phyloP scores from a whole-genome alignment of 441 rosid genomes.

The Adansonia rubrostipa region DNA sequence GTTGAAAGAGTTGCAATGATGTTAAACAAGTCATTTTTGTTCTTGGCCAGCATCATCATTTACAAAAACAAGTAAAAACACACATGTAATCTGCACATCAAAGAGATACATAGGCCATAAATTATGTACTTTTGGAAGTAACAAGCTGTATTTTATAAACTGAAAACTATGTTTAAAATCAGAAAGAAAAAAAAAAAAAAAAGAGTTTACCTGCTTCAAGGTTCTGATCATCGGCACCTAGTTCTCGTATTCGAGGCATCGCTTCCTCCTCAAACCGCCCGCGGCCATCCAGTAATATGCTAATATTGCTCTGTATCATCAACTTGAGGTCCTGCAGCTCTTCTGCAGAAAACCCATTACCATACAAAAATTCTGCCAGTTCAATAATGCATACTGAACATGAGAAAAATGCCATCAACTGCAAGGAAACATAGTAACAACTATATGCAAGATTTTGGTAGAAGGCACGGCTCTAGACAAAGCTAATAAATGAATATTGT shows the following conservation, averaged over 20 bases:
- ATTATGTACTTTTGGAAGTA: background rate
- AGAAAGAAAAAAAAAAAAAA: background rate
- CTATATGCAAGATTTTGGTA: background rate
- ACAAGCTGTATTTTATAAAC: background rate
- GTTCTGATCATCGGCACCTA: conserved; percentile 47
- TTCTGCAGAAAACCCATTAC: conserved; percentile 76
- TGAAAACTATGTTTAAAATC: background rate
- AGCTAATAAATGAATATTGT: too few species aligned
- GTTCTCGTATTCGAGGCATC: conserved; percentile 49
- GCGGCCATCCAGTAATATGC: conserved; percentile 94
- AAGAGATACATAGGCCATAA: background rate
- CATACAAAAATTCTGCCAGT: conserved; percentile 95
- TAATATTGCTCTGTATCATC: conserved; percentile 98
- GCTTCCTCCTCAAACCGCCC: conserved; percentile 98
- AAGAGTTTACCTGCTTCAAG: conserved; percentile 51
- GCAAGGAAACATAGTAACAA: background rate
- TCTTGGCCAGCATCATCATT: background rate
- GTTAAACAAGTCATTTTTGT: background rate
- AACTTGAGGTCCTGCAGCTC: conserved; percentile 91
- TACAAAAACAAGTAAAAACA: background rate
- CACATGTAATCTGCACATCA: background rate
- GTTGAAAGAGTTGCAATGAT: conserved; percentile 9
- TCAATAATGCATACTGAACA: conserved; percentile 28
- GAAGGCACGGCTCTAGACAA: too few species aligned
- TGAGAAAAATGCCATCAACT: conserved; percentile 19